Conservation (phyloP, 306 rosid species). For the Trifolium fragiferum region DNA sequence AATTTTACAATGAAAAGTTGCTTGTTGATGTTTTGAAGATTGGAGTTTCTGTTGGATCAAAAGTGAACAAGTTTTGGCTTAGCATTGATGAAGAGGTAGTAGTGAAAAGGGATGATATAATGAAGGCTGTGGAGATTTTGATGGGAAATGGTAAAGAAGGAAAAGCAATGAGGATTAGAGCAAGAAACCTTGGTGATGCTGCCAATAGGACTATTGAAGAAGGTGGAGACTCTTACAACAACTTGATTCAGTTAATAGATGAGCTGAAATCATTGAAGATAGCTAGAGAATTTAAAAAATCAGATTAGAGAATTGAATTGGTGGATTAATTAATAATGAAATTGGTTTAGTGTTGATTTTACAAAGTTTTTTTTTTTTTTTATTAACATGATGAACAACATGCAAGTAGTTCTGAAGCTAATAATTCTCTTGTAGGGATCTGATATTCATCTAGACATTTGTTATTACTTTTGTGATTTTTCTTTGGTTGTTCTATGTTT, state of each 20-base stretch:
- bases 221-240: constrained; percentile 20
- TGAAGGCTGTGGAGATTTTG: constrained; percentile 28
- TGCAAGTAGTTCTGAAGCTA: too few relatives aligned
- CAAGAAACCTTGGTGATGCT: constrained; percentile 15
- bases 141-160: constrained; percentile 32
- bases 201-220: constrained; percentile 31
- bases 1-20: too few relatives aligned
- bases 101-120: constrained; percentile 32
- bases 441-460: too few relatives aligned
- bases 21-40: too few relatives aligned
- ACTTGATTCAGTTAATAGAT: constrained; percentile 30
- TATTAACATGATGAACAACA: not conserved
- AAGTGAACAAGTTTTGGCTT: too few relatives aligned
- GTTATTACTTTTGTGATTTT: too few relatives aligned
- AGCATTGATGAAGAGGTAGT: too few relatives aligned
- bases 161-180: constrained; percentile 31
- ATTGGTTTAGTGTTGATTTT: not conserved
- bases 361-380: not conserved
- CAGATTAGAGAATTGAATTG: not conserved
- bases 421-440: too few relatives aligned
- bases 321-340: not conserved
- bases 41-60: too few relatives aligned
- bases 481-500: too few relatives aligned
- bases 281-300: constrained; percentile 18
- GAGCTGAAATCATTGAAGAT: constrained; percentile 39